Conservation (phyloP, 192 early-diverging fungal genomes). For the Coemansia sp. region DNA sequence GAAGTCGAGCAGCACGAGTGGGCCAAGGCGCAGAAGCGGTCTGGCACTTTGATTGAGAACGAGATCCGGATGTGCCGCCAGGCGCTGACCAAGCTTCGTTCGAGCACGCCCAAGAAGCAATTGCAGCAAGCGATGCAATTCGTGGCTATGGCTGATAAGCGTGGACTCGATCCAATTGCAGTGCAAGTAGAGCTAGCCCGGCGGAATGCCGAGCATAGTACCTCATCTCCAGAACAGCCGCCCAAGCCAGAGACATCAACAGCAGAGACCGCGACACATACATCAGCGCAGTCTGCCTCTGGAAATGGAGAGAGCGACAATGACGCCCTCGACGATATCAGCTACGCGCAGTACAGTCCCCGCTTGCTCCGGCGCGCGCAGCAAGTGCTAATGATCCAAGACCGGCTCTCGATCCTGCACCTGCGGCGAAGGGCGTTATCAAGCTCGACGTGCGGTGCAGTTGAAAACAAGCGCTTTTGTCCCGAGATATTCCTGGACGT, state of each 20-base stretch:
- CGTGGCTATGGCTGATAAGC: conserved; percentile 71
- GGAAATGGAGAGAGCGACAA: background rate
- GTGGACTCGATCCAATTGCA: conserved; percentile 49
- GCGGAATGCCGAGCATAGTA: conserved; percentile 31
- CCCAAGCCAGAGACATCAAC: conserved; percentile 9
- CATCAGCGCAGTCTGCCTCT: background rate
- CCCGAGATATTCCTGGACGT: conserved; percentile 93
- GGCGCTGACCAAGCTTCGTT: conserved; percentile 71
- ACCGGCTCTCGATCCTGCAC: conserved; percentile 75
- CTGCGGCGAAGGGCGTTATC: conserved; percentile 80
- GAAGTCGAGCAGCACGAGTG: conserved; percentile 92
- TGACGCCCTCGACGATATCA: conserved; percentile 54
- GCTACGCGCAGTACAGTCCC: conserved; percentile 70
- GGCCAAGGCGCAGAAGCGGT: conserved; percentile 84
- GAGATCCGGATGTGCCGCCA: conserved; percentile 80
- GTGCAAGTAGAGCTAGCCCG: conserved; percentile 42
- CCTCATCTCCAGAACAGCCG: background rate
- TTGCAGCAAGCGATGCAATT: conserved; percentile 84
- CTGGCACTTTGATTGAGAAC: conserved; percentile 73
- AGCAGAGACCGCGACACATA: background rate
- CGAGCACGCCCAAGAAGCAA: conserved; percentile 74
- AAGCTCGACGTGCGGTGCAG: conserved; percentile 77
- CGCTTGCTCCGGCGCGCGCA: conserved; percentile 77
- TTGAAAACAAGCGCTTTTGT: conserved; percentile 87
- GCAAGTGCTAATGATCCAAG: conserved; percentile 77